phyloP scores from a whole-genome alignment of 257 asterid species.

The Penstemon eatonii region DNA sequence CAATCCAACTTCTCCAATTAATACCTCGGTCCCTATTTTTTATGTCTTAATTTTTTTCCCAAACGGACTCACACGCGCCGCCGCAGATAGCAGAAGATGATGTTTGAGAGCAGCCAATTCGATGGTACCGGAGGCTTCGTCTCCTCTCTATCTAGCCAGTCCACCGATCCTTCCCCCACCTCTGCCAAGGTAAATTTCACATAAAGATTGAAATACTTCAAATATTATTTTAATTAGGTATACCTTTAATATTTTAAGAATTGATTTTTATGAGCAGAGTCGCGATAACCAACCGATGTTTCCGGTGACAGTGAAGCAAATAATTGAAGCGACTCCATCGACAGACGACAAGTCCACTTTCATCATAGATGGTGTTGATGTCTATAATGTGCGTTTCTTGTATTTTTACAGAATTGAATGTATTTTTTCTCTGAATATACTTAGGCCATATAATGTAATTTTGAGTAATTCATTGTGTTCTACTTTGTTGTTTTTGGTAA shows the following conservation, averaged over 20 bases:
- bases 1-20: constrained; percentile 18
- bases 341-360: constrained; percentile 54
- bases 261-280: constrained; percentile 39
- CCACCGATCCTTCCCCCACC: constrained; percentile 47
- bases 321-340: constrained; percentile 54
- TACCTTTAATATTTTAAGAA: neutral
- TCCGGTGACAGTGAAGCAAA: constrained; percentile 82
- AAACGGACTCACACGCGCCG: neutral
- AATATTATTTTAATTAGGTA: neutral
- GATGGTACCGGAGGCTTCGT: constrained; percentile 45
- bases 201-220: neutral
- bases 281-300: constrained; percentile 68
- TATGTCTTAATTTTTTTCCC: neutral
- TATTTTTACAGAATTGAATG: neutral
- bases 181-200: constrained; percentile 55
- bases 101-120: constrained; percentile 63
- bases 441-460: too few species aligned
- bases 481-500: neutral
- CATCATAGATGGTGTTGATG: constrained; percentile 56
- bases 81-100: constrained; percentile 30
- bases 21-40: neutral
- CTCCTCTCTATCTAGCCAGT: constrained; percentile 42
- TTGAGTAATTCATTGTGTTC: too few species aligned
- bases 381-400: constrained; percentile 51
- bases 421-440: neutral